phyloP scores from a whole-genome alignment of 108 stramenopile genomes.

The Mayamaea pseudoterrestris region DNA sequence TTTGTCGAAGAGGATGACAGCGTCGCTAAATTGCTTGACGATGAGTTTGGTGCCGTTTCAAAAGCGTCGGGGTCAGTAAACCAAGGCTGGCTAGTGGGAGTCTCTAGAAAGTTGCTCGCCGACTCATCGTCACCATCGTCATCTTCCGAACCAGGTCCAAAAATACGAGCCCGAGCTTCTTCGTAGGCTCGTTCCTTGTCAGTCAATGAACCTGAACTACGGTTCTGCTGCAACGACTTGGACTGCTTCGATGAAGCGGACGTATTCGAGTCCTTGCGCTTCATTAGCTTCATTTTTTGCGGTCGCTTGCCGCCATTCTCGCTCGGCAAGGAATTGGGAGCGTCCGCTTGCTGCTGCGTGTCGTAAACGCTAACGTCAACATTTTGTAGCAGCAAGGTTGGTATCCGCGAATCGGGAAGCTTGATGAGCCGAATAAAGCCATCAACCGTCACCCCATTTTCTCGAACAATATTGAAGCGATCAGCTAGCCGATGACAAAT shows the following conservation, averaged over 20 bases:
- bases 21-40: neutral
- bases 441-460: slow-evolving; percentile 19
- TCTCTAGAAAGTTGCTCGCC: neutral
- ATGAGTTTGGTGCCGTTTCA: neutral
- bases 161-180: slow-evolving; percentile 85
- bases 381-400: slow-evolving; percentile 13
- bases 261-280: slow-evolving; percentile 10
- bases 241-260: neutral
- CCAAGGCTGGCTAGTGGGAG: neutral
- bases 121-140: neutral
- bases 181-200: slow-evolving; percentile 87
- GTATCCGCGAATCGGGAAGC: slow-evolving; percentile 15
- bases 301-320: slow-evolving; percentile 12
- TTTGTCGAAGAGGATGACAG: neutral
- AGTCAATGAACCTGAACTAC: slow-evolving; percentile 15
- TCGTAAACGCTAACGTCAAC: slow-evolving; percentile 1
- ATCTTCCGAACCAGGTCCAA: slow-evolving; percentile 26
- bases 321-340: too few relatives aligned
- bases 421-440: slow-evolving; percentile 22
- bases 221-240: slow-evolving; percentile 17
- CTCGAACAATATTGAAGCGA: slow-evolving; percentile 71
- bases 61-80: neutral
- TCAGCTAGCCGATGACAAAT: slow-evolving; percentile 83
- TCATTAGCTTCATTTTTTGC: slow-evolving; percentile 45
- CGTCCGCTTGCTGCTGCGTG: too few relatives aligned